Percentiles rank a stretch among this genome's conserved stretches.
Evolutionary conservation across 306 rosid species (phyloP).

Genomic region (Medicago truncatula): MtrunA17r5.0-ANR NC_053044.1:26469501-26470000

Average conservation of each 20-base stretch:
- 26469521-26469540: not conserved
- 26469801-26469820: not conserved
- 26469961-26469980: conserved; percentile 44
- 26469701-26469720: too few relatives aligned
- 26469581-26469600: not conserved
- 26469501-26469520: conserved; percentile 12
- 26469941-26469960: conserved; percentile 47
- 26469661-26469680: not conserved
- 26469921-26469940: conserved; percentile 51
- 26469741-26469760: too few relatives aligned
- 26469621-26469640: not conserved
- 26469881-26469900: not conserved
- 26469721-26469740: too few relatives aligned
- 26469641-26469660: too few relatives aligned
- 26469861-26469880: not conserved
- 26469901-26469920: conserved; percentile 23
- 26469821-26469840: not conserved
- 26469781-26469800: not conserved
- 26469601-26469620: not conserved
- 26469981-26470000: conserved; percentile 48
- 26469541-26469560: not conserved
- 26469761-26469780: not conserved
- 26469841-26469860: not conserved
- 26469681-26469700: not conserved
- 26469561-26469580: conserved; percentile 13